These are phyloP conservation scores for Porcisia hertigi DNA, from an alignment of 208 protist species.

Conservation along the genomic window DNA sequence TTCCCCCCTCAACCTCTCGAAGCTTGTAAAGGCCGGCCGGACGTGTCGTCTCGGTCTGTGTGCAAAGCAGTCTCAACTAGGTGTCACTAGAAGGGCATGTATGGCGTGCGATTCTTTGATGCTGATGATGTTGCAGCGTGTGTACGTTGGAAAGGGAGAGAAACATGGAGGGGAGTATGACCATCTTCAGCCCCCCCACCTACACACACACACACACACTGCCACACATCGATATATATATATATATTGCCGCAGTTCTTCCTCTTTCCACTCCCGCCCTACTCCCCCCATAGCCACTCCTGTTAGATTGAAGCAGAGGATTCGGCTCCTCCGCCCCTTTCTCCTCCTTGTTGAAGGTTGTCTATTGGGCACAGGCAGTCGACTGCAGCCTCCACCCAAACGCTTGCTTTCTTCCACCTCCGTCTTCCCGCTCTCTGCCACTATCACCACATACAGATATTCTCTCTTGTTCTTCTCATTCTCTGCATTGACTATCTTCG, in stretches of 20 bases:
- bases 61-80: background rate
- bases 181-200: background rate
- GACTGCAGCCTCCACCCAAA: no score
- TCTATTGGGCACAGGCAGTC: no score
- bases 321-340: no score
- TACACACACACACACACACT: no score
- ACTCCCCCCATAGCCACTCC: no score
- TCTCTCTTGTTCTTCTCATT: background rate
- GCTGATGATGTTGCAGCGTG: background rate
- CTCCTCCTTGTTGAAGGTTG: no score
- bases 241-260: no score
- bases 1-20: background rate
- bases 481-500: background rate
- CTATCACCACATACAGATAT: background rate
- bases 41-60: background rate
- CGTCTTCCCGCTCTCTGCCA: background rate
- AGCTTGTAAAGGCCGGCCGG: background rate
- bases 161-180: background rate
- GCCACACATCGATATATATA: no score
- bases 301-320: no score
- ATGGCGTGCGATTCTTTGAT: background rate
- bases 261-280: no score
- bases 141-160: background rate
- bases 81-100: background rate
- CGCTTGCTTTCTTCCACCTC: no score